Base-by-base conservation (phyloP, 352 stramenopile genomes). In the Phytopythium aichiense region DNA sequence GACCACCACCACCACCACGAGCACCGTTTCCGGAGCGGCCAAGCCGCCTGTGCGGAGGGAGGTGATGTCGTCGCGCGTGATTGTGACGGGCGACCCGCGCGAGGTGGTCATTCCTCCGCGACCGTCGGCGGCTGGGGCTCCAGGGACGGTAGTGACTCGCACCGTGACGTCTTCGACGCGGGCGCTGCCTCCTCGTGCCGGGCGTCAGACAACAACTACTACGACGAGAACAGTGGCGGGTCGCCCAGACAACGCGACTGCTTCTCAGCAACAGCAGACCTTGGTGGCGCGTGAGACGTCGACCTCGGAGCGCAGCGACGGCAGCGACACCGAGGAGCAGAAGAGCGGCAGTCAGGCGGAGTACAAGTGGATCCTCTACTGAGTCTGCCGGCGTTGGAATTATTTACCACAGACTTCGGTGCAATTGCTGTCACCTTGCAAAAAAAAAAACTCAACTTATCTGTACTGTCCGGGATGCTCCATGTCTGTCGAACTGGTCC, bases 1-100 rank as follows among this genome's bases (percentile, higher is more conserved):
- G 12, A 69, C 63, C 23, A 72, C 48, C 0, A 71, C 54, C 9
- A 68, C 57, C 7, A 69, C 63, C 15, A 73, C 57, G 4, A 72
- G 48, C n/a, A 33, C 33, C n/a, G 3, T 20, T 0, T n/a, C 18
- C 0, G 51, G 18, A 7, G 45, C 23, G 5, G 23, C 12, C 22
- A 18, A 53, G 46, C 46, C 46, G 9, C 13, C 23, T 7, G 23
- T 37, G 23, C 11, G 46, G 5, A 33, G 12, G 46, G 46, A 53
- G 23, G 46, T 22, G 46, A 11, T 23, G 46, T 11, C 45, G 46
- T 23, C 15, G 45, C 45, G 45, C n/a, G 45, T 52, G 45, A 33
- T 52, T 16, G 22, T 52, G n/a, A 52, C 45, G 22, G 45, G 45
- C 22, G 45, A 52, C n/a, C 45, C 2, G 23, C 46, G 46, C 46